These are phyloP conservation scores for Nyctanthes arbortristis DNA, from an alignment of 257 asterid species.

Conservation along the genomic window DNA sequence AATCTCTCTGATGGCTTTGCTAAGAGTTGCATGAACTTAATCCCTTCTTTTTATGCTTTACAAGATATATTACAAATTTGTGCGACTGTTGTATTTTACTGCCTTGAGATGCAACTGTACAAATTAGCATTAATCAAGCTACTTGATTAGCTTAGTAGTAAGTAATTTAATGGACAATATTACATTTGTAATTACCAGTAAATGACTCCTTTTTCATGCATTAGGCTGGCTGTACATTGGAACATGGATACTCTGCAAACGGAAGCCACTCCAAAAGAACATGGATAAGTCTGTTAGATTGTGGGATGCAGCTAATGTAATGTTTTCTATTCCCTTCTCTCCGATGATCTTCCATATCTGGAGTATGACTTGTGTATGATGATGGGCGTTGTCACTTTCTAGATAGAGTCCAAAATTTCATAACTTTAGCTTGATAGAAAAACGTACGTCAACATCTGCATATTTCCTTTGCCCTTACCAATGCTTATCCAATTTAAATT, in stretches of 20 bases:
- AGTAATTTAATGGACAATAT: background rate
- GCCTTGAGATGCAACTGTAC: background rate
- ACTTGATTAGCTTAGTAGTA: background rate
- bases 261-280: conserved; percentile 72
- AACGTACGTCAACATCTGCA: background rate
- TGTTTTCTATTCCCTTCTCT: conserved; percentile 23
- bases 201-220: conserved; percentile 17
- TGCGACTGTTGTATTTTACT: conserved; percentile 1
- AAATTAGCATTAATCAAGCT: background rate
- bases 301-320: conserved; percentile 98
- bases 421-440: background rate
- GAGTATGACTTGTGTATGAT: conserved; percentile 3
- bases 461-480: background rate
- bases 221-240: conserved; percentile 97
- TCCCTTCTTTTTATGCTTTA: background rate
- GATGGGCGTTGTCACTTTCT: background rate
- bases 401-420: background rate
- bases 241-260: conserved; percentile 90
- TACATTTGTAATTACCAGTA: background rate
- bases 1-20: background rate
- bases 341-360: background rate
- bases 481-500: conserved; percentile 23
- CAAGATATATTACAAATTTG: background rate
- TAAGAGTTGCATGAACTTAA: background rate
- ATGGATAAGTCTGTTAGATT: conserved; percentile 87